Evolutionary conservation across 768 basidiomycete genomes (phyloP).

Genomic region (Hydnomerulius pinastri): DNA sequence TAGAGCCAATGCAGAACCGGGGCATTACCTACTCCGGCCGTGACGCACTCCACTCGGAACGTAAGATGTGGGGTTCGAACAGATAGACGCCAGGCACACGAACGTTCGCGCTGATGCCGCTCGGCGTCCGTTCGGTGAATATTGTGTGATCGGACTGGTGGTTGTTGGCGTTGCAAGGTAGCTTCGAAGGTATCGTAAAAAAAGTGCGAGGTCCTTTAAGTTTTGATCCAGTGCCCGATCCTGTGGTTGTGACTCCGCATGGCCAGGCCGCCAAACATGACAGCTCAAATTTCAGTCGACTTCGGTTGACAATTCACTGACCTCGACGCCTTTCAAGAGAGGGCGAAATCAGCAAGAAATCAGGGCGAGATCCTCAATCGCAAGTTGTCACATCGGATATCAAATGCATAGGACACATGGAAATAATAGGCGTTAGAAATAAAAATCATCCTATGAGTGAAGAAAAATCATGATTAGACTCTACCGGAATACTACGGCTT

Average conservation of each 20-base stretch:
- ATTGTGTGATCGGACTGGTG: too few species aligned
- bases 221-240: too few species aligned
- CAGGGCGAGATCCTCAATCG: not conserved
- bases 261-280: not conserved
- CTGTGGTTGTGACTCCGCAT: too few species aligned
- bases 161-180: too few species aligned
- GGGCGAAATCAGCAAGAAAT: not conserved
- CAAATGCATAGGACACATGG: not conserved
- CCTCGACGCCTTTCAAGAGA: not conserved
- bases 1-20: not conserved
- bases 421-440: slow-evolving; percentile 24
- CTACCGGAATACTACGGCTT: slow-evolving; percentile 3
- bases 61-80: too few species aligned
- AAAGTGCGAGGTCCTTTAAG: too few species aligned
- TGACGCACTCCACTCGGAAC: not conserved
- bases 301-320: not conserved
- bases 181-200: too few species aligned
- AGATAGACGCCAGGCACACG: not conserved
- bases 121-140: too few species aligned
- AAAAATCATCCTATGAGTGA: slow-evolving; percentile 24
- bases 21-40: too few species aligned
- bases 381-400: not conserved
- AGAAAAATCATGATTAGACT: slow-evolving; percentile 16
- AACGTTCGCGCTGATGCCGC: too few species aligned
- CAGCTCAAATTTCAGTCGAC: too few species aligned